A percentile compares a stretch with the other conserved stretches of the same genome.
phyloP scores from a whole-genome alignment of 2,329 filamentous ascomycete genomes.

The Kalmusia sp. region DNA sequence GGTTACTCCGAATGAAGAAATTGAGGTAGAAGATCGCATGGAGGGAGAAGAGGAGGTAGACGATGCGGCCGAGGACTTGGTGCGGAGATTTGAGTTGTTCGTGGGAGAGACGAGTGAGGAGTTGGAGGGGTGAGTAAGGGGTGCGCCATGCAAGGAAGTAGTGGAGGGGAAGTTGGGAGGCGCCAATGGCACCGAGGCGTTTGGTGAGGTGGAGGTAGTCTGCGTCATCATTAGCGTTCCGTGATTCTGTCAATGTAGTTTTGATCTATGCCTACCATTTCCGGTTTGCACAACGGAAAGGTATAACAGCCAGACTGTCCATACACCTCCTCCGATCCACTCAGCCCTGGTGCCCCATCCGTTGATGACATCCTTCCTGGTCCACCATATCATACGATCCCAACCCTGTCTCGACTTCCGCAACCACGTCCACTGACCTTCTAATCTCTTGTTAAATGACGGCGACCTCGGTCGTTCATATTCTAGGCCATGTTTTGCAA shows the following conservation, averaged over 20 bases:
- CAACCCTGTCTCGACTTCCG: constrained; percentile 28
- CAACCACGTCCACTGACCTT: constrained; percentile 32
- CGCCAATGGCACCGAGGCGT: constrained; percentile 64
- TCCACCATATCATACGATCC: constrained; percentile 51
- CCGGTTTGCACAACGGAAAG: constrained; percentile 60
- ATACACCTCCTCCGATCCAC: constrained; percentile 55
- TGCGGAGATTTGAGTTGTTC: constrained; percentile 64
- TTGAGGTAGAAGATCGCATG: constrained; percentile 64
- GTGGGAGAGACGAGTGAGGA: constrained; percentile 62
- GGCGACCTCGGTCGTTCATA: constrained; percentile 51
- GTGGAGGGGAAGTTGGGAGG: constrained; percentile 66
- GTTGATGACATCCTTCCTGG: constrained; percentile 51
- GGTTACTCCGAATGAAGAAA: constrained; percentile 60
- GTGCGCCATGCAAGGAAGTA: constrained; percentile 63
- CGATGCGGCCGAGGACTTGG: constrained; percentile 63
- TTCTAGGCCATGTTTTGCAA: constrained; percentile 32
- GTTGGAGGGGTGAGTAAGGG: constrained; percentile 58
- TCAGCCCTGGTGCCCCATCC: constrained; percentile 61
- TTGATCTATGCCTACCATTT: constrained; percentile 54
- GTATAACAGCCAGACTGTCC: constrained; percentile 61
- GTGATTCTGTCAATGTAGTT: neutral
- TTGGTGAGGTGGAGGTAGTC: constrained; percentile 71
- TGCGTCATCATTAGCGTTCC: constrained; percentile 30
- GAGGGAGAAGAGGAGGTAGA: constrained; percentile 57
- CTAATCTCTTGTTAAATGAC: constrained; percentile 44